Percentiles rank a stretch among this genome's conserved stretches.
phyloP scores from a whole-genome alignment of 2,329 filamentous ascomycete genomes.

The Talaromyces sp. region DNA sequence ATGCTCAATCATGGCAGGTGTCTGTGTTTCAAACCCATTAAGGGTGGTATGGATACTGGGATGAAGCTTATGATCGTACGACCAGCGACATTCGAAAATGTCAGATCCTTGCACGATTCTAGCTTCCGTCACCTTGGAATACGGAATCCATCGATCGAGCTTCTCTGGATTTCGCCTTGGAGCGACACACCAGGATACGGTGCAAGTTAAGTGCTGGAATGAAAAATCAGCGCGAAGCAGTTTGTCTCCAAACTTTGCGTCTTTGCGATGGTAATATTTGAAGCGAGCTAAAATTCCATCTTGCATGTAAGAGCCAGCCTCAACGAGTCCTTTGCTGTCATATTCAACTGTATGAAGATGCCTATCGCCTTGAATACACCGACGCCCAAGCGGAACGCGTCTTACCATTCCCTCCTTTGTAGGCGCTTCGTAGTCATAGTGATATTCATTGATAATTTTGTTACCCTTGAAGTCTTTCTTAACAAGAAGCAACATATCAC shows the following conservation, averaged over 20 bases:
- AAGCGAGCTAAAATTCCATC: constrained; percentile 57
- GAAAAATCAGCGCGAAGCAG: constrained; percentile 59
- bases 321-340: constrained; percentile 56
- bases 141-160: constrained; percentile 58
- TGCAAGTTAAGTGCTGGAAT: constrained; percentile 57
- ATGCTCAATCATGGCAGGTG: constrained; percentile 58
- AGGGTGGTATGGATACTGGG: constrained; percentile 52
- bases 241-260: constrained; percentile 57
- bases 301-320: constrained; percentile 57
- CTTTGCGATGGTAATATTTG: constrained; percentile 59
- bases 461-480: constrained; percentile 52
- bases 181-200: constrained; percentile 58
- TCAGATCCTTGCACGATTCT: constrained; percentile 56
- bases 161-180: constrained; percentile 54
- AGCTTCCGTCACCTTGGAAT: constrained; percentile 57
- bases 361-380: constrained; percentile 51
- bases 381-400: constrained; percentile 50
- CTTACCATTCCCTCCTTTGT: constrained; percentile 27
- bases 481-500: constrained; percentile 48
- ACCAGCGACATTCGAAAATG: constrained; percentile 55
- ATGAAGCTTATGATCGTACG: constrained; percentile 54
- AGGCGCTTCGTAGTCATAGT: constrained; percentile 49
- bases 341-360: constrained; percentile 54
- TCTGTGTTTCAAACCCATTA: constrained; percentile 55
- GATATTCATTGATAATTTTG: constrained; percentile 49